Conservation (phyloP, 768 basidiomycete genomes). For the Fistulinella prunicolor region DNA sequence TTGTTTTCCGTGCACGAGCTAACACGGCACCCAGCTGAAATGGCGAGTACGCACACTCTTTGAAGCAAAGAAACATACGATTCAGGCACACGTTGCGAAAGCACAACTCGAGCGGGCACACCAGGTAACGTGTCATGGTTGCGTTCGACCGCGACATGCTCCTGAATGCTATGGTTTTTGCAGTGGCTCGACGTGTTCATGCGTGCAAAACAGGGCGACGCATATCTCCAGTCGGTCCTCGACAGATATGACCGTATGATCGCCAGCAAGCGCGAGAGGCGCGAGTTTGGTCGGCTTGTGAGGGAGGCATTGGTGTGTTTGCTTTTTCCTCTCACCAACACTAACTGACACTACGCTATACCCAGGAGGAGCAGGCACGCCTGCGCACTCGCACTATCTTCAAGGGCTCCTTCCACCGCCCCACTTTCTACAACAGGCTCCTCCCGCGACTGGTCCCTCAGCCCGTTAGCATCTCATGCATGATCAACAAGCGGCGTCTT, state of each 20-base stretch:
- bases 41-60: slow-evolving; percentile 57
- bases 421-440: slow-evolving; percentile 61
- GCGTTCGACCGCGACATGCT: background rate
- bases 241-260: slow-evolving; percentile 60
- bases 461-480: slow-evolving; percentile 64
- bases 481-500: slow-evolving; percentile 54
- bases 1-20: background rate
- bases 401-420: slow-evolving; percentile 68
- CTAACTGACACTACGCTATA: slow-evolving; percentile 1
- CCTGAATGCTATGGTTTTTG: background rate
- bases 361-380: slow-evolving; percentile 53
- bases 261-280: slow-evolving; percentile 46
- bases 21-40: slow-evolving; percentile 44
- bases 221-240: slow-evolving; percentile 43
- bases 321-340: background rate
- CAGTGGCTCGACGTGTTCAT: slow-evolving; percentile 59
- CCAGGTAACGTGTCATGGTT: slow-evolving; percentile 41
- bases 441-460: slow-evolving; percentile 82
- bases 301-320: slow-evolving; percentile 51
- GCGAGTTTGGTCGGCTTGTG: slow-evolving; percentile 44
- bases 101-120: slow-evolving; percentile 50
- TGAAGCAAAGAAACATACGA: slow-evolving; percentile 47
- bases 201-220: slow-evolving; percentile 53
- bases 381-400: slow-evolving; percentile 62
- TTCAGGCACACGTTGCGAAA: slow-evolving; percentile 50